Conservation (phyloP, 2,329 filamentous ascomycete species). For the Calonectria pseudoreteaudii region DNA sequence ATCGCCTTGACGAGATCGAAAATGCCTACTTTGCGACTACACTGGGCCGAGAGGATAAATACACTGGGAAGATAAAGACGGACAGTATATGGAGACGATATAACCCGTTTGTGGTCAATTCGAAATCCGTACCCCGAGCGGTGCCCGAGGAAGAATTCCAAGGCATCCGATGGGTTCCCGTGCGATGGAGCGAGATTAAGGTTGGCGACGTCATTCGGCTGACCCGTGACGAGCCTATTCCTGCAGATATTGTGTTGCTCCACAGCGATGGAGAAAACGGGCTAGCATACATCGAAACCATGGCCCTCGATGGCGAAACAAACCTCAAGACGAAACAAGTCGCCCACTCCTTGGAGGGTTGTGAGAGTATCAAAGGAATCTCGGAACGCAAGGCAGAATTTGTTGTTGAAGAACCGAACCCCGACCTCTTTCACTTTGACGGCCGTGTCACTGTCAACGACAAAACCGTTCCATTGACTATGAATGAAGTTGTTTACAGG, state of each 20-base stretch:
- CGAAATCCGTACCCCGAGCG: slow-evolving; percentile 43
- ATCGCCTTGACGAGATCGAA: slow-evolving; percentile 84
- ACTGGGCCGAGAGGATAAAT: slow-evolving; percentile 53
- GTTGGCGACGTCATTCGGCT: slow-evolving; percentile 64
- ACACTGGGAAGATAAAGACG: slow-evolving; percentile 43
- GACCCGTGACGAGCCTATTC: slow-evolving; percentile 79
- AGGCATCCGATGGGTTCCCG: slow-evolving; percentile 63
- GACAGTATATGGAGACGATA: slow-evolving; percentile 39
- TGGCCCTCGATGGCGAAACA: slow-evolving; percentile 86
- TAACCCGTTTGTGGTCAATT: slow-evolving; percentile 49
- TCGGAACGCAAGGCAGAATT: slow-evolving; percentile 69
- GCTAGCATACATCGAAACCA: slow-evolving; percentile 86
- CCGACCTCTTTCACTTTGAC: slow-evolving; percentile 82
- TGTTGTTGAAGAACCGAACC: slow-evolving; percentile 81
- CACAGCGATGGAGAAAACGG: slow-evolving; percentile 82
- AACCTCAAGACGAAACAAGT: slow-evolving; percentile 83
- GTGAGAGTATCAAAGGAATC: slow-evolving; percentile 66
- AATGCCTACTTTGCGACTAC: slow-evolving; percentile 69
- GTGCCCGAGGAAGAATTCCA: slow-evolving; percentile 71
- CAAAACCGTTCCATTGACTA: slow-evolving; percentile 76
- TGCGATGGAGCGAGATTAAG: slow-evolving; percentile 58
- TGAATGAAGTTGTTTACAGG: slow-evolving; percentile 86
- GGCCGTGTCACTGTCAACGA: slow-evolving; percentile 71
- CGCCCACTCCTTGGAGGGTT: slow-evolving; percentile 69
- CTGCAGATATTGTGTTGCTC: slow-evolving; percentile 85